Conservation (phyloP, 2,329 filamentous ascomycete genomes). For the Magnaporthiopsis rhizophila region DNA sequence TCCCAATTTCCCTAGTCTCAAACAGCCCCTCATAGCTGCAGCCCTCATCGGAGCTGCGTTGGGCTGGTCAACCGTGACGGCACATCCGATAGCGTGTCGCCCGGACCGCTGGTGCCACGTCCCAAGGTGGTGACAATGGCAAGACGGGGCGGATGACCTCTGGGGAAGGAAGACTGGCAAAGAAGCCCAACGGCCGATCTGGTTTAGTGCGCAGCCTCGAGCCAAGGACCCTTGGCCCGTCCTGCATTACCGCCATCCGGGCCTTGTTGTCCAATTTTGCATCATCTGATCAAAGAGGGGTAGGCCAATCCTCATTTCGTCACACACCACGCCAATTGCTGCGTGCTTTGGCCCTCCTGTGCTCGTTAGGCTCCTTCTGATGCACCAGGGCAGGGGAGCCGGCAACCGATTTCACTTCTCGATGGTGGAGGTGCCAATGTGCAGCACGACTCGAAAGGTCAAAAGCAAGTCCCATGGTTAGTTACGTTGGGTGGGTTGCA, state of each 20-base stretch:
- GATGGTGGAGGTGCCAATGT: neutral
- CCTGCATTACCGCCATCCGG: neutral
- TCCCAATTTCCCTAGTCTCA: neutral
- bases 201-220: neutral
- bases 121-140: neutral
- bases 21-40: no score
- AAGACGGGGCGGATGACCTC: neutral
- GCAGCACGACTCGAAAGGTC: neutral
- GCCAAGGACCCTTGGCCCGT: neutral
- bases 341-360: neutral
- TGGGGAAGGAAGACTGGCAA: neutral
- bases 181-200: neutral
- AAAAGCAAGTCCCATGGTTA: neutral
- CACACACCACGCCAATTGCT: neutral
- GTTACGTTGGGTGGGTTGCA: neutral
- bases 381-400: neutral
- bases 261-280: neutral
- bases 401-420: neutral
- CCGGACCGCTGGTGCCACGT: neutral
- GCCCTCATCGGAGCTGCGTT: neutral
- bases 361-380: neutral
- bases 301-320: constrained; percentile 2
- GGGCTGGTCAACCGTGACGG: neutral
- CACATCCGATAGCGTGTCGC: no score
- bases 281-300: constrained; percentile 4